These are phyloP conservation scores for Trichoderma pleuroti DNA, from an alignment of 2,329 filamentous ascomycete species.

Conservation along the genomic window DNA sequence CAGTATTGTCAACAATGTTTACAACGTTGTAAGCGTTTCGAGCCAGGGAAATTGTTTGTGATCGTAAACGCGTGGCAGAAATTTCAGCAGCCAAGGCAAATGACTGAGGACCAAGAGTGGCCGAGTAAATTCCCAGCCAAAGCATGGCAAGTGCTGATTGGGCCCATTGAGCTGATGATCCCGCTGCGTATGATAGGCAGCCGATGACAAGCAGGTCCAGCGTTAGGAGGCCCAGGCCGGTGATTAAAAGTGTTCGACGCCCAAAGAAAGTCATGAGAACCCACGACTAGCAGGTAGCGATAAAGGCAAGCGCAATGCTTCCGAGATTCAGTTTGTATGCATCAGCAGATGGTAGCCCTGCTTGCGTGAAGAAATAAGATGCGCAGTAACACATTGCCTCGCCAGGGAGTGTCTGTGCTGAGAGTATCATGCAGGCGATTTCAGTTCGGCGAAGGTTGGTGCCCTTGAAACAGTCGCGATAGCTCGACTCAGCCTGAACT, in stretches of 20 bases:
- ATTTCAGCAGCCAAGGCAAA: not conserved
- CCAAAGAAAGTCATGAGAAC: not conserved
- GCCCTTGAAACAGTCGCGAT: not conserved
- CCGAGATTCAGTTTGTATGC: not conserved
- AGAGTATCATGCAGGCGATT: not conserved
- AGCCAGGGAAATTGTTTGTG: not conserved
- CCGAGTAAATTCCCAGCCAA: not conserved
- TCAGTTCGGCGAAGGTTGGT: not conserved
- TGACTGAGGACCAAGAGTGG: not conserved
- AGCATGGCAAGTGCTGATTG: not conserved
- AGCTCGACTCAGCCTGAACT: not conserved
- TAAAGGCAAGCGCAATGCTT: not conserved
- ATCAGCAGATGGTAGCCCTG: not conserved
- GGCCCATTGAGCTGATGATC: not conserved
- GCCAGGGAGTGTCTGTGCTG: not conserved
- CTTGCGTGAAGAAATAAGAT: not conserved
- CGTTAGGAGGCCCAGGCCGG: not conserved
- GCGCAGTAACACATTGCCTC: not conserved
- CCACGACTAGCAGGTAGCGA: not conserved
- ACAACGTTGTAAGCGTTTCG: not conserved
- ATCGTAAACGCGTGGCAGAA: not conserved
- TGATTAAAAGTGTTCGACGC: not conserved
- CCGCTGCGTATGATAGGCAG: not conserved
- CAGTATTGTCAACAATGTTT: not conserved
- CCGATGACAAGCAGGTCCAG: not conserved